A percentile compares a stretch with the other conserved stretches of the same genome.
These are phyloP conservation scores for Blastomyces parvus DNA, from an alignment of 2,329 filamentous ascomycete genomes.

Conservation along the genomic window DNA sequence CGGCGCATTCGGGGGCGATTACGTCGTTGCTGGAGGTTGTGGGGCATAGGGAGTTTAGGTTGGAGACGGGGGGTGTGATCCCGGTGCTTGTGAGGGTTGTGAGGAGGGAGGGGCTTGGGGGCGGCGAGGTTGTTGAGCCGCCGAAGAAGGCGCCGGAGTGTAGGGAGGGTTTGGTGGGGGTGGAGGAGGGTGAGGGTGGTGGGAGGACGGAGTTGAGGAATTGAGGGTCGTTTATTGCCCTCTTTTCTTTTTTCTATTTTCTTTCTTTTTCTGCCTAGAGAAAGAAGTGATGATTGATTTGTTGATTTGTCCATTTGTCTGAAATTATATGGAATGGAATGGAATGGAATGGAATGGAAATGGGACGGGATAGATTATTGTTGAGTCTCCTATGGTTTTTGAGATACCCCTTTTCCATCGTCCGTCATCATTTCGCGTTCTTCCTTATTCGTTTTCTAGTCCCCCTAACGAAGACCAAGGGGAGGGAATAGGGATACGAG, in stretches of 20 bases:
- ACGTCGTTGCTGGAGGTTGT: conserved; percentile 41
- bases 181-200: background rate
- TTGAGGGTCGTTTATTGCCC: background rate
- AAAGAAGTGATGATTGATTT: background rate
- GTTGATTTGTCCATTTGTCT: background rate
- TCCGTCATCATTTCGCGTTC: background rate
- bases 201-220: background rate
- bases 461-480: background rate
- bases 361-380: background rate
- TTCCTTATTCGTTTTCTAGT: background rate
- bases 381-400: background rate
- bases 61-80: conserved; percentile 44
- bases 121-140: conserved; percentile 19
- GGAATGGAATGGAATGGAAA: background rate
- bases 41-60: conserved; percentile 39
- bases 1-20: conserved; percentile 52
- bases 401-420: background rate
- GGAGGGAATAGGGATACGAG: background rate
- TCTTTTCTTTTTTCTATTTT: background rate
- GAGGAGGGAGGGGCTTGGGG: conserved; percentile 17
- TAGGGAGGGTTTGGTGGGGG: background rate
- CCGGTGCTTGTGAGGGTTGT: conserved; percentile 42
- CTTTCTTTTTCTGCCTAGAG: background rate
- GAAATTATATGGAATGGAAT: background rate
- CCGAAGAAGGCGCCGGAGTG: conserved; percentile 25